phyloP scores from a whole-genome alignment of 2,329 filamentous ascomycete genomes.

The Penicillium aurantiogriseum region DNA sequence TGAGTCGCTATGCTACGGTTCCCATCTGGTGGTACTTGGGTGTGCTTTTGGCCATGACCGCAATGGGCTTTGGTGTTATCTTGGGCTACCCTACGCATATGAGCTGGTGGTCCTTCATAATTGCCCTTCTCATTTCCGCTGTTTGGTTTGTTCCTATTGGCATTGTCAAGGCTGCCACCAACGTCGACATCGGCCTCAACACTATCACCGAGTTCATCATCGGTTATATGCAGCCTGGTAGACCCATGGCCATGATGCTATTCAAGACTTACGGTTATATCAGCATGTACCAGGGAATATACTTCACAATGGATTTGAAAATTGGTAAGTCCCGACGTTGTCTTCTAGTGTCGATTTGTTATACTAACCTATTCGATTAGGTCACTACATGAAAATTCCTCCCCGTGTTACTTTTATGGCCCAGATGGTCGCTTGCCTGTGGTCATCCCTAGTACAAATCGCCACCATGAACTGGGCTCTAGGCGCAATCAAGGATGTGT shows the following conservation, averaged over 20 bases:
- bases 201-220: conserved; percentile 72
- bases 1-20: conserved; percentile 56
- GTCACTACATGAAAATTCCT: conserved; percentile 63
- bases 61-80: conserved; percentile 47
- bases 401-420: conserved; percentile 53
- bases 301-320: conserved; percentile 65
- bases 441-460: conserved; percentile 52
- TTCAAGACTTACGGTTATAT: conserved; percentile 74
- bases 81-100: conserved; percentile 64
- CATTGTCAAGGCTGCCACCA: conserved; percentile 69
- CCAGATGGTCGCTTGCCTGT: conserved; percentile 53
- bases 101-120: conserved; percentile 69
- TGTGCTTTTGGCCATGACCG: conserved; percentile 52
- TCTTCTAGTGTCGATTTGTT: neutral
- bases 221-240: conserved; percentile 70
- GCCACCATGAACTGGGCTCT: conserved; percentile 48
- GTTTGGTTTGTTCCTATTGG: conserved; percentile 60
- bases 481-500: conserved; percentile 62
- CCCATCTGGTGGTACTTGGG: conserved; percentile 58
- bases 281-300: conserved; percentile 64
- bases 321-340: conserved; percentile 41
- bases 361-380: conserved; percentile 11
- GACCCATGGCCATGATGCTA: conserved; percentile 72
- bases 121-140: conserved; percentile 64
- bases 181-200: conserved; percentile 66